phyloP scores from a whole-genome alignment of 192 early-diverging fungal genomes.

The Glomus cerebriforme region DNA sequence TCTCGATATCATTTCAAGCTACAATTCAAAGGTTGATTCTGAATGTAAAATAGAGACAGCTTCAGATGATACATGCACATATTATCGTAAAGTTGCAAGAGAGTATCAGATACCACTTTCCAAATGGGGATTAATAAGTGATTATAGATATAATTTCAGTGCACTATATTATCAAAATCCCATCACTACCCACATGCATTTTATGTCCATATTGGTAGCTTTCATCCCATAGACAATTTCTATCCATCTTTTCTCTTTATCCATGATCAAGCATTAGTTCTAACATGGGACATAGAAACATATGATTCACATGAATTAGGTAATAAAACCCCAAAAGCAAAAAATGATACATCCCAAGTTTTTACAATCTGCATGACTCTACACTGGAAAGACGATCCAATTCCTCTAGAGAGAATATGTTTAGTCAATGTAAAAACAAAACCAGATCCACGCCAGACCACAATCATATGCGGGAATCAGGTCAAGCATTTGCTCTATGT shows the following conservation, averaged over 20 bases:
- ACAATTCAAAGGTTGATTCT: neutral
- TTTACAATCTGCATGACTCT: neutral
- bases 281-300: slow-evolving; percentile 6
- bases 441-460: neutral
- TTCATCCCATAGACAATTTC: too few species aligned
- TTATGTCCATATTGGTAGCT: too few species aligned
- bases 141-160: too few species aligned
- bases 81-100: too few species aligned
- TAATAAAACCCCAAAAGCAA: neutral
- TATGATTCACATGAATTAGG: neutral
- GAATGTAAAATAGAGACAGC: neutral
- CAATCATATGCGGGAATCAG: neutral
- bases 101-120: neutral
- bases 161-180: neutral
- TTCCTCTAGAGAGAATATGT: neutral
- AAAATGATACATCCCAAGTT: neutral
- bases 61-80: too few species aligned
- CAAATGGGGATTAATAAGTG: neutral
- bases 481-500: neutral
- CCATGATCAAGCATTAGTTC: neutral
- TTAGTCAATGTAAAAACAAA: too few species aligned
- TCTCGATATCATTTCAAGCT: neutral
- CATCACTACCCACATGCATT: neutral
- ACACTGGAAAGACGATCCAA: neutral
- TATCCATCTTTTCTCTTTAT: too few species aligned